Conservation (phyloP, 2,329 filamentous ascomycete species). For the Oidium heveae region DNA sequence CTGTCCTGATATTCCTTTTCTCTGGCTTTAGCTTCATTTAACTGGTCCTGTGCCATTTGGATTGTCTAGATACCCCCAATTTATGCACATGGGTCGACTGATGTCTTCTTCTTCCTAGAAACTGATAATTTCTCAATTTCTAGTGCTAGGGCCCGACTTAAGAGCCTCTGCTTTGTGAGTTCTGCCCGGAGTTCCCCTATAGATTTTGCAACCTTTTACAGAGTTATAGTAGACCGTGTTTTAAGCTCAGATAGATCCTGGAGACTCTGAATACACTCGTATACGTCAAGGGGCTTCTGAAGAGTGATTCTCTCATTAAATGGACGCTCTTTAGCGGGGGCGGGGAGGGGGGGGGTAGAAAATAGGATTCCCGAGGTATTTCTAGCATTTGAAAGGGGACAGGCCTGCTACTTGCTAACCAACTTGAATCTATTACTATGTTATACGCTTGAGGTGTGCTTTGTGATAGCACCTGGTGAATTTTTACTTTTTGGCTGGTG, state of each 20-base stretch:
- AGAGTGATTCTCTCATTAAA: no score
- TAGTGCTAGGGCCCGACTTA: no score
- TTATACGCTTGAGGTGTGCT: background rate
- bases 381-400: no score
- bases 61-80: background rate
- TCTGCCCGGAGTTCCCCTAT: background rate
- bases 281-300: no score
- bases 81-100: background rate
- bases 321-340: no score
- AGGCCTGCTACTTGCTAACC: no score
- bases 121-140: background rate
- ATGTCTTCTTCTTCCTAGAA: background rate
- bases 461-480: background rate
- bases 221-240: background rate
- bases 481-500: no score
- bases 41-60: no score
- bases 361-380: no score
- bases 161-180: background rate
- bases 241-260: background rate
- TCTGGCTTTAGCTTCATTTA: no score
- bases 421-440: background rate
- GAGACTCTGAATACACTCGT: no score
- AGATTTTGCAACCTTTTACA: background rate
- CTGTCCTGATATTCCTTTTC: background rate
- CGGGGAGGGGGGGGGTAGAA: no score